These are phyloP conservation scores for Penicillium cinerascens DNA, from an alignment of 495 filamentous ascomycete genomes.

Conservation along the genomic window DNA sequence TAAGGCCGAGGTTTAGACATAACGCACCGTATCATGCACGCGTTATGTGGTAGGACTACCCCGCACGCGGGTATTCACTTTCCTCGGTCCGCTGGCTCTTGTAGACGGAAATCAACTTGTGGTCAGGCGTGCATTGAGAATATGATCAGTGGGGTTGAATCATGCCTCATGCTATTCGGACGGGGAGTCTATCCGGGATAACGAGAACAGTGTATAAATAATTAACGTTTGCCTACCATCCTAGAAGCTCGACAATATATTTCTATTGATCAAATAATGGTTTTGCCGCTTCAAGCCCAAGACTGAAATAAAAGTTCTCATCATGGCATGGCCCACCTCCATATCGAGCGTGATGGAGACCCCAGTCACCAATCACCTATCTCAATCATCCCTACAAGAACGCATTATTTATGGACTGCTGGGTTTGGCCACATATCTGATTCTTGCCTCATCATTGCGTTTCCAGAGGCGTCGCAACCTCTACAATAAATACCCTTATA, in stretches of 20 bases:
- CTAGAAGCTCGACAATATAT: background rate
- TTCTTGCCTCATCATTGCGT: constrained; percentile 35
- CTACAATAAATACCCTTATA: constrained; percentile 42
- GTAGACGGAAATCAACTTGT: background rate
- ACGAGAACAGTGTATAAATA: background rate
- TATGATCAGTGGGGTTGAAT: background rate
- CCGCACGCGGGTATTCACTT: constrained; percentile 2
- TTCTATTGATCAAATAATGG: background rate
- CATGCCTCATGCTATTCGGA: background rate
- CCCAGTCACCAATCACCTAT: background rate
- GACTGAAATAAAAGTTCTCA: background rate
- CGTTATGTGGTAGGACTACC: constrained; percentile 1
- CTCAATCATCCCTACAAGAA: constrained; percentile 1
- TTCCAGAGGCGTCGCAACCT: constrained; percentile 44
- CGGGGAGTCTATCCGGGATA: background rate
- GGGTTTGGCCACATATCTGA: constrained; percentile 18
- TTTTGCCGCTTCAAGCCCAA: background rate
- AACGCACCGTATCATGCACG: background rate
- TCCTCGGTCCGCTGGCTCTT: constrained; percentile 14
- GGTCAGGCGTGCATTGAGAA: background rate
- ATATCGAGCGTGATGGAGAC: background rate
- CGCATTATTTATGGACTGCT: constrained; percentile 5
- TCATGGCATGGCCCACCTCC: background rate
- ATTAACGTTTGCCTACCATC: no score
- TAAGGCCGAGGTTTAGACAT: background rate